phyloP scores from a whole-genome alignment of 176 grass and related monocot genomes.

The Areca catechu region DNA sequence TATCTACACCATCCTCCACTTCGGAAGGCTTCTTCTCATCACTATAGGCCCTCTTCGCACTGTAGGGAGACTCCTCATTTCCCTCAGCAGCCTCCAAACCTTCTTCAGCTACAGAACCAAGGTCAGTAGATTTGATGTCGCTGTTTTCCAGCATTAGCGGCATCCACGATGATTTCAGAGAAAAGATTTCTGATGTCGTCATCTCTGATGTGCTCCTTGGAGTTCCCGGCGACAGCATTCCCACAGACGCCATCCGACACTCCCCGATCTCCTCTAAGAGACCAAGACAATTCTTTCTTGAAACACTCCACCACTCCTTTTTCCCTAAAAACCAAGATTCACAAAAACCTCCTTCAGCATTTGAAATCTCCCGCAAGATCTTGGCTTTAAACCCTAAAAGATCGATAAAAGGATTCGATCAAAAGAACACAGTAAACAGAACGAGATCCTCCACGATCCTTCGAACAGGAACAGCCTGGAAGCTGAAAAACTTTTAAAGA shows the following conservation, averaged over 20 bases:
- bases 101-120: slow-evolving; percentile 11
- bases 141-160: slow-evolving; percentile 7
- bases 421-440: not conserved
- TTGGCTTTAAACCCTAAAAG: slow-evolving; percentile 3
- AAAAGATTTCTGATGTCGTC: slow-evolving; percentile 22
- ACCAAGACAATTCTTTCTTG: not conserved
- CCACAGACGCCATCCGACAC: slow-evolving; percentile 63
- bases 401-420: not conserved
- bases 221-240: slow-evolving; percentile 29
- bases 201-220: not conserved
- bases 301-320: too few species aligned
- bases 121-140: slow-evolving; percentile 3
- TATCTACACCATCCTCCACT: slow-evolving; percentile 4
- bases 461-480: slow-evolving; percentile 2
- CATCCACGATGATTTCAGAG: slow-evolving; percentile 14
- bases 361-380: not conserved
- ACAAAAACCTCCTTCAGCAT: not conserved
- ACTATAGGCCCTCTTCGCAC: slow-evolving; percentile 30
- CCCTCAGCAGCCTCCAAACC: slow-evolving; percentile 22
- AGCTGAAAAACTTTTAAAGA: slow-evolving; percentile 12
- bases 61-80: slow-evolving; percentile 63
- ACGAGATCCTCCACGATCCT: slow-evolving; percentile 19
- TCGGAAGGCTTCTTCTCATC: slow-evolving; percentile 15
- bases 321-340: not conserved
- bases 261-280: not conserved